A percentile compares a stretch with the other conserved stretches of the same genome.
These are phyloP conservation scores for Arachnomyces sp. DNA, from an alignment of 2,329 filamentous ascomycete species.

Conservation along the genomic window DNA sequence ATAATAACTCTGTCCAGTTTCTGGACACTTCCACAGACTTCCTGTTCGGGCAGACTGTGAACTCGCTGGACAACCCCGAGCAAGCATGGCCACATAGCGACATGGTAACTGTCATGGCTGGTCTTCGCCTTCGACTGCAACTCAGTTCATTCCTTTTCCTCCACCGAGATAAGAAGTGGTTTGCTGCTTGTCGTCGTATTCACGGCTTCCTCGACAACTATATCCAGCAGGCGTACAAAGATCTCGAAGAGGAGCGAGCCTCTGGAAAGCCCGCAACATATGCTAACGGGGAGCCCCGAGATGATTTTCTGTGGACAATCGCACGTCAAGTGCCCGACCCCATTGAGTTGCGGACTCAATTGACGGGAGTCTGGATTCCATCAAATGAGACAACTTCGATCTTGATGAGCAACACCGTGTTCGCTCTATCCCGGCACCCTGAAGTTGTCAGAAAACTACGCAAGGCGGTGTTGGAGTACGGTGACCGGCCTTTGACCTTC, in stretches of 20 bases:
- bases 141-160: neutral
- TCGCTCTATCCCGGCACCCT: conserved; percentile 8
- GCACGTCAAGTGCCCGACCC: conserved; percentile 1
- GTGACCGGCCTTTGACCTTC: neutral
- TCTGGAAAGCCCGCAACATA: no score
- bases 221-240: no score
- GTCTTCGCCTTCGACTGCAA: conserved; percentile 4
- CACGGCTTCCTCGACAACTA: no score
- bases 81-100: neutral
- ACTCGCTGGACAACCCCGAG: conserved; percentile 6
- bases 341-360: conserved; percentile 7
- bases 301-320: conserved; percentile 10
- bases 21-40: conserved; percentile 14
- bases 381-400: conserved; percentile 14
- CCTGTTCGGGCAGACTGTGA: conserved; percentile 13
- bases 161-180: neutral
- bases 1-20: no score
- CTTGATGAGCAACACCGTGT: conserved; percentile 10
- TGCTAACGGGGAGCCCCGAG: neutral
- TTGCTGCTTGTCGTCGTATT: no score
- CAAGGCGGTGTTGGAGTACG: neutral
- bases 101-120: conserved; percentile 3
- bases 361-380: conserved; percentile 7
- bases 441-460: conserved; percentile 1
- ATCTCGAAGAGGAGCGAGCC: no score